Conservation (phyloP, 2,329 filamentous ascomycete species). For the Aspergillus texensis region DNA sequence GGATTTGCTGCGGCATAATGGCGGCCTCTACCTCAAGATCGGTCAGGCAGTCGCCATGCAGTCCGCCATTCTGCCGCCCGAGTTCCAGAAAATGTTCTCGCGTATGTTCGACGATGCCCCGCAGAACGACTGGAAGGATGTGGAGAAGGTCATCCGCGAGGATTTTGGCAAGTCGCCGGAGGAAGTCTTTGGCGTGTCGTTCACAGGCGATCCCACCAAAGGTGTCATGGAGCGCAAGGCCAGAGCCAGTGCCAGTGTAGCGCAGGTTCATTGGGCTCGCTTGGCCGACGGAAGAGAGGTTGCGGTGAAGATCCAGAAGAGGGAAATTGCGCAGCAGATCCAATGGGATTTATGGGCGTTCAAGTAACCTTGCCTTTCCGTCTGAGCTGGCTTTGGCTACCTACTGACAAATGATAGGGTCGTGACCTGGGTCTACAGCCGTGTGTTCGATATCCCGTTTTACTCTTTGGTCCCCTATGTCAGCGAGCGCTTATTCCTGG, state of each 20-base stretch:
- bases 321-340: conserved; percentile 87
- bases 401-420: conserved; percentile 54
- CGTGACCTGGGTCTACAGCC: conserved; percentile 79
- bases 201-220: conserved; percentile 64
- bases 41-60: conserved; percentile 99
- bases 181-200: conserved; percentile 90
- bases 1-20: conserved; percentile 79
- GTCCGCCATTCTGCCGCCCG: conserved; percentile 85
- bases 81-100: conserved; percentile 95
- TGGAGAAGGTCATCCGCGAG: conserved; percentile 80
- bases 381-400: neutral
- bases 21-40: conserved; percentile 94
- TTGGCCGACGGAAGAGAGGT: conserved; percentile 86
- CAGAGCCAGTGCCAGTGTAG: conserved; percentile 82
- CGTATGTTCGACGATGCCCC: conserved; percentile 98
- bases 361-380: conserved; percentile 57
- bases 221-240: conserved; percentile 72
- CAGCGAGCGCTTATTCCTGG: conserved; percentile 83
- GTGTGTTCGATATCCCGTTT: conserved; percentile 89
- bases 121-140: conserved; percentile 84
- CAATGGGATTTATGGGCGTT: conserved; percentile 96
- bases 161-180: conserved; percentile 85
- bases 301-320: conserved; percentile 95
- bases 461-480: conserved; percentile 92
- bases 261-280: conserved; percentile 94